Base-by-base conservation (phyloP, 1,284 basidiomycete species). In the Porodaedalea pini region DNA sequence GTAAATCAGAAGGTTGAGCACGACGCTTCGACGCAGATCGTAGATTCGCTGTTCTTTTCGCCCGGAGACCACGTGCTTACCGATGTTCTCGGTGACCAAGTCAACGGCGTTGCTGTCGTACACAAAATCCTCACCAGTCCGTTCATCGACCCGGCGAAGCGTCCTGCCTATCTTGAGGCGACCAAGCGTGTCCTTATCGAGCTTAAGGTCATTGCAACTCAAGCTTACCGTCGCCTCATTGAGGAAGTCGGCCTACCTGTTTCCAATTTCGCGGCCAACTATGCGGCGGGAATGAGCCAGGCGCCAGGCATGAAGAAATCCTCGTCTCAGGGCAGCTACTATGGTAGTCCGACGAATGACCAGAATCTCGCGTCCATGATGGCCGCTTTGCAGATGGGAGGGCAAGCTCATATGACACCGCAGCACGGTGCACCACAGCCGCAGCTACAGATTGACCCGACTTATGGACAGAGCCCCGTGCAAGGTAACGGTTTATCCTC, bases 201-300 rank as follows among this genome's bases (percentile, higher is more conserved):
- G 41, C 71, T 79, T 64, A 75, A 77, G 62, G 76, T 75, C 1
- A 69, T 72, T 10, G 68, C 70, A 15, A 73, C 74, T 0, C 75
- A 76, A 40, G 74, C 80, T 2, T 82, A 83, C 69, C 85, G 94
- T 59, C 83, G 92, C 54, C 78, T 98, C 49, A 92, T 96, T 57
- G 92, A 97, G 70, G 94, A 96, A 73, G 92, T 97, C 62, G 94
- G 94, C 10, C 74, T 98, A 49, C 92, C 92, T 5, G 87, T 94
- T 39, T 90, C 91, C 53, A 90, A 86, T 73, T 85, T 89, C 73
- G 87, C 90, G 70, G 85, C 88, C 7, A 84, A 85, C 19, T 91
- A 89, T 70, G 76, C 81, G 13, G 81, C 79, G 60, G 85, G 82
- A 61, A 74, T 82, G 54, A 81, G 85, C 4, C 75, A 81, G 32